phyloP scores from a whole-genome alignment of 345 rosid species.

The Populus deltoides region DNA sequence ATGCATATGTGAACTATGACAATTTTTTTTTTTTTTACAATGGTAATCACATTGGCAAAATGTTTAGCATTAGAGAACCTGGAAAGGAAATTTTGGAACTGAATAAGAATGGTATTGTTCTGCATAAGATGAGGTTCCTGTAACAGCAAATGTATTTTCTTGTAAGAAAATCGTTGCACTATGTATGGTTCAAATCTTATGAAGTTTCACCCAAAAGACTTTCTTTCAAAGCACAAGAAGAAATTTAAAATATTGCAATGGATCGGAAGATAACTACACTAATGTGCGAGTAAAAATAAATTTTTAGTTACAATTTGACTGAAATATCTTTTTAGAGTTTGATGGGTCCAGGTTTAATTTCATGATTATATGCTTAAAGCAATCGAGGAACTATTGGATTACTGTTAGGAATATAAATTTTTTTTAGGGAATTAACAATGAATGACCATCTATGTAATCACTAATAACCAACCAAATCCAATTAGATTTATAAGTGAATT shows the following conservation, averaged over 20 bases:
- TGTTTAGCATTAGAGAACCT: background rate
- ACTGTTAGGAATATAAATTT: background rate
- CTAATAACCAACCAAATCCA: background rate
- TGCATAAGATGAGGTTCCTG: background rate
- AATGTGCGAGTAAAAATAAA: background rate
- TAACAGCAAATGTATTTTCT: background rate
- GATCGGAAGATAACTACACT: background rate
- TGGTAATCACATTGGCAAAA: background rate
- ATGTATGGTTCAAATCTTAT: background rate
- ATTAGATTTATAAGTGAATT: background rate
- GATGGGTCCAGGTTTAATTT: background rate
- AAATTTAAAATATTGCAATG: background rate
- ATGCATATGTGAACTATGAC: background rate
- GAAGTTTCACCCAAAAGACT: background rate
- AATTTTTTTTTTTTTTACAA: background rate
- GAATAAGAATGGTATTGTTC: background rate
- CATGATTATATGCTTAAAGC: background rate
- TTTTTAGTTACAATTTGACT: background rate
- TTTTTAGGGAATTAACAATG: background rate
- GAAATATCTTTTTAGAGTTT: background rate
- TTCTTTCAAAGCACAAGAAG: background rate
- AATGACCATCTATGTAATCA: background rate
- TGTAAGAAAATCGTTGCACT: background rate
- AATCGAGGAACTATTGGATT: background rate
- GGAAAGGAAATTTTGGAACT: background rate